Evolutionary conservation across 176 grass and related monocot genomes (phyloP), one percentile per base, ranked within the genome.

Genomic region (Pontederia paniculata): DNA sequence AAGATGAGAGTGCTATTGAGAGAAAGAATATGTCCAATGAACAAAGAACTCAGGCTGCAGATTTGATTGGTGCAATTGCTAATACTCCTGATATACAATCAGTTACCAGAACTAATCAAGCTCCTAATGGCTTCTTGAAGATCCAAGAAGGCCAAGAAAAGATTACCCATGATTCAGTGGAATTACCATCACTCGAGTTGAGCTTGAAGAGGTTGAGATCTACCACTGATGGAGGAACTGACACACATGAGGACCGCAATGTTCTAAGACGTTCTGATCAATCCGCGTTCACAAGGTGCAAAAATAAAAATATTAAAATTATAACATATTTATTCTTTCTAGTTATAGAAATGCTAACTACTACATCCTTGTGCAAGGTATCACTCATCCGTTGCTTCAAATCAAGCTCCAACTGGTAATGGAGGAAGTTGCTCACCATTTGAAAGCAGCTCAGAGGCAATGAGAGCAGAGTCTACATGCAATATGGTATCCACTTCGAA

Each of bases 281-380:
- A 4, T 95, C 85, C 1, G 85, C 78, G 58, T 86, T 95, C 65
- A 76, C 76, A 2, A 89, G 90, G 90, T 96, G 74, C 63, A 80
- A 83, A 82, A 77, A 77, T 74, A 75, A 95, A 73, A 89, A 85
- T 76, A 73, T 57, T 84, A 73, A 49, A 48, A 74, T 42, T 49
- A n/a, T 66, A 57, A 19, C 41, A 28, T 52, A 73, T 74, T 69
- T 66, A 54, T 63, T 70, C 68, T 45, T 69, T 57, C 42, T 65
- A 19, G 70, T 70, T 54, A 13, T 78, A 77, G 70, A 73, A 52
- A 17, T 86, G 70, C 78, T 96, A 80, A 96, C 75, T 76, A 50
- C 81, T 63, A 83, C 51, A 43, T 78, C 71, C 43, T 84, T 76
- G 62, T 81, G 73, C 76, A 89, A 95, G 90, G 82, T 95, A 95